phyloP scores from a whole-genome alignment of 2,329 filamentous ascomycete genomes.

The Hypoxylon sp. region DNA sequence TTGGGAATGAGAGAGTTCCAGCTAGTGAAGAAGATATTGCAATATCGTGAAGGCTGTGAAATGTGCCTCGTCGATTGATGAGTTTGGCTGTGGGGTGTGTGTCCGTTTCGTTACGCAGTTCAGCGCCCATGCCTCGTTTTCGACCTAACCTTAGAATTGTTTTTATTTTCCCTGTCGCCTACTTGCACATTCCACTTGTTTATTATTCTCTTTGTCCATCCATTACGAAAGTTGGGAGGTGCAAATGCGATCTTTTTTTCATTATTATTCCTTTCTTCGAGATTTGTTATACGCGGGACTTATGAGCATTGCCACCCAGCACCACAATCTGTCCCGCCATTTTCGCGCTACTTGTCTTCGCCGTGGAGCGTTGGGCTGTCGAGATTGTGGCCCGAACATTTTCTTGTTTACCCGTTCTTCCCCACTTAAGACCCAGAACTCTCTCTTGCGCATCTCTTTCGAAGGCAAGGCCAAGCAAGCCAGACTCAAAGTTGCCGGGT shows the following conservation, averaged over 20 bases:
- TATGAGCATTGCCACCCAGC: slow-evolving; percentile 31
- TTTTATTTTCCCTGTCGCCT: not conserved
- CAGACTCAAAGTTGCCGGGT: slow-evolving; percentile 23
- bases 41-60: slow-evolving; percentile 28
- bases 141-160: slow-evolving; percentile 16
- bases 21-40: slow-evolving; percentile 26
- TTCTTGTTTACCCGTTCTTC: slow-evolving; percentile 45
- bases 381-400: slow-evolving; percentile 42
- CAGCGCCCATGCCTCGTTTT: slow-evolving; percentile 5
- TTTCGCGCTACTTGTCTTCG: slow-evolving; percentile 36
- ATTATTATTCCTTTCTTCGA: not conserved
- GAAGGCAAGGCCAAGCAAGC: slow-evolving; percentile 20
- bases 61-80: slow-evolving; percentile 31
- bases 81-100: slow-evolving; percentile 22
- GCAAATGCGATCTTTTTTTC: not conserved
- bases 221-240: not conserved
- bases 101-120: slow-evolving; percentile 16
- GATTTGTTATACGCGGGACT: slow-evolving; percentile 21
- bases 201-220: not conserved
- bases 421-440: slow-evolving; percentile 34
- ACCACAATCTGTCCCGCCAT: slow-evolving; percentile 30
- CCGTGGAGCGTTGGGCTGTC: slow-evolving; percentile 40
- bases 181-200: slow-evolving; percentile 12
- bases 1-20: not conserved
- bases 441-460: slow-evolving; percentile 14